phyloP scores from a whole-genome alignment of 2,329 filamentous ascomycete genomes.

The Westerdykella aurantiaca region DNA sequence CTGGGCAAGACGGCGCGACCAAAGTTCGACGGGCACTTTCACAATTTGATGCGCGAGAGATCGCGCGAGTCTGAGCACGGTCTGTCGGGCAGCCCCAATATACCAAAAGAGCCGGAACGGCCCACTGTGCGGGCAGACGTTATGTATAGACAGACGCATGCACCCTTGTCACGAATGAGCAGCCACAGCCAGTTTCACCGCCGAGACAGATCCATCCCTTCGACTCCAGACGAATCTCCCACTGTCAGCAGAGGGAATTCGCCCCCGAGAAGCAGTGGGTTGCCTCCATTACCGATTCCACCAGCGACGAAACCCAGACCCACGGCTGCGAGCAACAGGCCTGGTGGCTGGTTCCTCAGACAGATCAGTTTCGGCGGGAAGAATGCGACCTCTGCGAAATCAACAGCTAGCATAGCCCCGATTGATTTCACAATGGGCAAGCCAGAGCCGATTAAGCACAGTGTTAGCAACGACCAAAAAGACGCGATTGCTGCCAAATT shows the following conservation, averaged over 20 bases:
- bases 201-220: constrained; percentile 11
- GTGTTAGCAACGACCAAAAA: constrained; percentile 32
- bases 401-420: constrained; percentile 26
- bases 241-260: constrained; percentile 25
- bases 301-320: constrained; percentile 6
- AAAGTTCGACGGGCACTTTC: constrained; percentile 18
- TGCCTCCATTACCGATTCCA: constrained; percentile 10
- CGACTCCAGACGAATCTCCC: constrained; percentile 23
- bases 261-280: constrained; percentile 20
- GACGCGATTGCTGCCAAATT: constrained; percentile 33
- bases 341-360: constrained; percentile 32
- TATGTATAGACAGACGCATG: constrained; percentile 19
- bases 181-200: constrained; percentile 24
- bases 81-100: constrained; percentile 13
- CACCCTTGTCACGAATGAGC: constrained; percentile 1
- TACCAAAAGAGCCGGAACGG: constrained; percentile 7
- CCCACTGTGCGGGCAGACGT: constrained; percentile 26
- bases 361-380: constrained; percentile 39
- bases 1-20: constrained; percentile 20
- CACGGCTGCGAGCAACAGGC: constrained; percentile 14
- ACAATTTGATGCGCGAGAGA: constrained; percentile 19
- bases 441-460: constrained; percentile 31
- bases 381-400: constrained; percentile 20
- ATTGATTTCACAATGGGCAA: constrained; percentile 29
- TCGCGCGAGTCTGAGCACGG: constrained; percentile 18